Base-by-base conservation (phyloP, 176 grass and related monocot genomes). In the Lolium perenne region DNA sequence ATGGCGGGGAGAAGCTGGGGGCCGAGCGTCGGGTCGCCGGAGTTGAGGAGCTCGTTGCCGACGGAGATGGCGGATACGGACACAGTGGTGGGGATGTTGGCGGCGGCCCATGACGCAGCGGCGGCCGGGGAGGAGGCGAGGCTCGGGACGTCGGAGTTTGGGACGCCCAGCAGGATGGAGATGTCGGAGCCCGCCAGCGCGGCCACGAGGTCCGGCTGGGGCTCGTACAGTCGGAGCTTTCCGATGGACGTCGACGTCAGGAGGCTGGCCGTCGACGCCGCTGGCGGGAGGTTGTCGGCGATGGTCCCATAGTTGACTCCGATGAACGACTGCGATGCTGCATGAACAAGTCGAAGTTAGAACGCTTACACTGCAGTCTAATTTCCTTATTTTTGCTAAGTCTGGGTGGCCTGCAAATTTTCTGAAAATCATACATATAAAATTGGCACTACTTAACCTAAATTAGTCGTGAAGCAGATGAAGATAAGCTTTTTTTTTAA, bases 221-320 rank as follows among this genome's bases (percentile, higher is more conserved):
- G 90, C 58, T 88, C 94, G 81, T 98, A 98, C 2, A 98, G 74
- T 1, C 94, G 93, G 73, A 98, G 81, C 93, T 92, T 95, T 15
- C 84, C 87, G 49, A 98, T 89, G 40, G 94, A 78, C 32, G 97
- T 98, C 13, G 97, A 92, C 51, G 22, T 74, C 1, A 98, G 88
- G 6, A 98, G 92, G 40, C 55, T 88, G 1, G 86, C 92, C n/a
- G 97, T 98, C 51, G 82, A 92, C 29, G 90, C 80, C 56, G 75
- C 21, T 69, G 92, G 82, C 29, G 94, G 94, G 14, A 98, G 97
- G 79, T 98, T 96, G 82, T 98, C 92, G 0, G 97, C 92, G 41
- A 94, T 68, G 71, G 92, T 85, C 41, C 97, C 97, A 76, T 98
- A 98, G 82, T 98, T 98, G 8, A 98, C 87, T 14, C 97, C 97